Evolutionary conservation across 108 stramenopile species (phyloP).

Genomic region (Seminavis robusta): DNA sequence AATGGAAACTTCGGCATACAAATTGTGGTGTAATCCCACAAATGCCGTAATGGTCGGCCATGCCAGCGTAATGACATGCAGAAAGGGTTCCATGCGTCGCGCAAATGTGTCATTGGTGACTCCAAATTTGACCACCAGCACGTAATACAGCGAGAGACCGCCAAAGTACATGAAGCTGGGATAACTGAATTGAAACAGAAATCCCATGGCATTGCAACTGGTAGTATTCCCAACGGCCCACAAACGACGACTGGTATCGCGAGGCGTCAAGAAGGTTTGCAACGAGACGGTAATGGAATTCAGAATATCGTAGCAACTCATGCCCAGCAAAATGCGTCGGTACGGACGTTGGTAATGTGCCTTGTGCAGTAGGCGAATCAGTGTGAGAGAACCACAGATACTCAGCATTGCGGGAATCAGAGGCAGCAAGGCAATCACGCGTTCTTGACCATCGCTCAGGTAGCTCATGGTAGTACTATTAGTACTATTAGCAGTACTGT

Average conservation of each 20-base stretch:
- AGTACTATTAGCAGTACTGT: too few species aligned
- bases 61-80: not conserved
- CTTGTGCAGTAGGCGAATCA: not conserved
- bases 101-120: constrained; percentile 1
- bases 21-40: not conserved
- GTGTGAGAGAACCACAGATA: not conserved
- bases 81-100: not conserved
- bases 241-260: too few species aligned
- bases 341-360: too few species aligned
- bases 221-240: too few species aligned
- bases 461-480: too few species aligned
- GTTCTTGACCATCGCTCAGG: constrained; percentile 1
- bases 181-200: too few species aligned
- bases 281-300: too few species aligned
- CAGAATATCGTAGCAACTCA: too few species aligned
- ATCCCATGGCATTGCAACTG: too few species aligned
- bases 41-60: not conserved
- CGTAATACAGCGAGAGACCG: not conserved
- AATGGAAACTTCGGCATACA: too few species aligned
- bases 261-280: too few species aligned
- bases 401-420: not conserved
- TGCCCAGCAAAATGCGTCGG: too few species aligned
- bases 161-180: constrained; percentile 1
- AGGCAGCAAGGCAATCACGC: not conserved
- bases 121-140: constrained; percentile 4